Evolutionary conservation across 805 yeast species (phyloP).

Genomic region (Priceomyces carsonii): DNA sequence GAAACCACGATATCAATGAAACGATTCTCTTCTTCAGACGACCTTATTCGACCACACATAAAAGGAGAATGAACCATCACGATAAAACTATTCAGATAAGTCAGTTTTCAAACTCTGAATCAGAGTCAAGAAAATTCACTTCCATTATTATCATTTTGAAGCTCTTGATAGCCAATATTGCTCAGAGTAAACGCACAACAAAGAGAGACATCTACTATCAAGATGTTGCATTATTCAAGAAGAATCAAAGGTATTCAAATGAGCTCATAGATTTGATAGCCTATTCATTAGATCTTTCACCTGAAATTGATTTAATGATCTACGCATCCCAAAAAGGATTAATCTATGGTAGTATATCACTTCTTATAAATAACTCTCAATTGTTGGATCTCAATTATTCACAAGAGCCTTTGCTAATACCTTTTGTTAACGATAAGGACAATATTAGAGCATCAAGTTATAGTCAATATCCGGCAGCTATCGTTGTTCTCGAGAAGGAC

Average conservation of each 20-base stretch:
- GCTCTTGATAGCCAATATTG: conserved; percentile 8
- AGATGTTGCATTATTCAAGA: conserved; percentile 51
- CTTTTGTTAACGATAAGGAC: conserved; percentile 7
- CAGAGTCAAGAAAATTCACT: conserved; percentile 10
- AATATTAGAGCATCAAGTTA: background rate
- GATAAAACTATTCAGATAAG: conserved; percentile 3
- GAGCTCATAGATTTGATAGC: conserved; percentile 38
- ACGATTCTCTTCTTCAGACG: conserved; percentile 6
- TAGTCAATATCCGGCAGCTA: conserved; percentile 5
- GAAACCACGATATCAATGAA: conserved; percentile 4
- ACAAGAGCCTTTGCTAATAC: conserved; percentile 20
- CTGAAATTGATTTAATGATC: conserved; percentile 41
- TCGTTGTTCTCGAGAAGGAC: conserved; percentile 40
- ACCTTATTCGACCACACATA: conserved; percentile 1
- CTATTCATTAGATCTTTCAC: conserved; percentile 34
- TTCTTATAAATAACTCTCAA: background rate
- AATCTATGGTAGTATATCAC: conserved; percentile 36
- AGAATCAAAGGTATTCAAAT: conserved; percentile 43
- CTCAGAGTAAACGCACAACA: conserved; percentile 29
- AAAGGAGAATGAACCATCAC: no score
- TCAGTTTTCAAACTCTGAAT: conserved; percentile 6
- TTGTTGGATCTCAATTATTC: conserved; percentile 1
- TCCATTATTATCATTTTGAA: conserved; percentile 8
- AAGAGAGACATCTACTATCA: conserved; percentile 60
- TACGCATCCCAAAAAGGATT: conserved; percentile 60